Evolutionary conservation across 2,329 filamentous ascomycete species (phyloP).

Genomic region (Exserohilum turcica): DNA sequence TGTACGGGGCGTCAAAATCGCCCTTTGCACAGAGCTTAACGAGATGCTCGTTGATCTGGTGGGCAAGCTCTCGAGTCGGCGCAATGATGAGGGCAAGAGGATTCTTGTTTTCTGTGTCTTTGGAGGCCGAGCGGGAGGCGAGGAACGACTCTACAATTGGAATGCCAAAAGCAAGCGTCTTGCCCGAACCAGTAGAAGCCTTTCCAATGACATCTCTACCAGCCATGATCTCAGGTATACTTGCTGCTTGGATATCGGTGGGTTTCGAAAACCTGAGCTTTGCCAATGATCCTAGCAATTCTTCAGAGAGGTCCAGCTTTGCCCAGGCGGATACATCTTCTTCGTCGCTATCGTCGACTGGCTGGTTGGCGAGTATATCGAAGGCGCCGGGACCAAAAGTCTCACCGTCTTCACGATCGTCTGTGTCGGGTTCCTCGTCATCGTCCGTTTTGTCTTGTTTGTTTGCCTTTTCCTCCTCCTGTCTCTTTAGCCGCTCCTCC

Average conservation of each 20-base stretch:
- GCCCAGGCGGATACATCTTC: constrained; percentile 81
- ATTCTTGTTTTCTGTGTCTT: constrained; percentile 47
- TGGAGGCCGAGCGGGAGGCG: constrained; percentile 44
- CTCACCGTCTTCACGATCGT: constrained; percentile 32
- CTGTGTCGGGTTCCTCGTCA: constrained; percentile 28
- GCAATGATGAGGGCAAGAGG: constrained; percentile 76
- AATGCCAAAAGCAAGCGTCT: constrained; percentile 92
- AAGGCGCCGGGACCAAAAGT: constrained; percentile 54
- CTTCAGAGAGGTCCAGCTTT: constrained; percentile 71
- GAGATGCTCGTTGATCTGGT: constrained; percentile 86
- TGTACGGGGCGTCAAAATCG: constrained; percentile 62
- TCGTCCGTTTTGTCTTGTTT: constrained; percentile 12
- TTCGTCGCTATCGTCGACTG: constrained; percentile 61
- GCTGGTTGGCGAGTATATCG: constrained; percentile 58
- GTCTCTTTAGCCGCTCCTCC: constrained; percentile 26
- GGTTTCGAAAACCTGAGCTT: constrained; percentile 80
- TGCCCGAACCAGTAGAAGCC: constrained; percentile 93
- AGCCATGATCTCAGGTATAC: constrained; percentile 80
- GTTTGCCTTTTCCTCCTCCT: constrained; percentile 30
- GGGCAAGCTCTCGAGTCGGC: constrained; percentile 89
- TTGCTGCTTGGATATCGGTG: constrained; percentile 76
- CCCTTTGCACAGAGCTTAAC: constrained; percentile 71
- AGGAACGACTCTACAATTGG: constrained; percentile 89
- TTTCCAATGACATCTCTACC: constrained; percentile 95
- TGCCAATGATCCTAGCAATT: constrained; percentile 73